These are phyloP conservation scores for Eremothecium cymbalariae DNA, from an alignment of 1,139 yeast species.

Conservation along the genomic window DNA sequence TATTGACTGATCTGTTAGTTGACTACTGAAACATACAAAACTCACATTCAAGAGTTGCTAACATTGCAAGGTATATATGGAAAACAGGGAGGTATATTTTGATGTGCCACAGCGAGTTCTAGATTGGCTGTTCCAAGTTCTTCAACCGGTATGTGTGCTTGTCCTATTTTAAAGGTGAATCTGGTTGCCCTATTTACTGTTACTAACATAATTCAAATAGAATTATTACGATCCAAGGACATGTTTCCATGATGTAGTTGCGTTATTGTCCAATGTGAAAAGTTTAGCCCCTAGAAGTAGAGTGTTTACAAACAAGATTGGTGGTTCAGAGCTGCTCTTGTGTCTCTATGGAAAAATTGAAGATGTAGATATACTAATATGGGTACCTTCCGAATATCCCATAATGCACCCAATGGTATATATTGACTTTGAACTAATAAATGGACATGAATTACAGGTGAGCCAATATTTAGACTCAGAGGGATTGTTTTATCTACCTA, in stretches of 20 bases:
- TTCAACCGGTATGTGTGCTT: slow-evolving; percentile 37
- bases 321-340: slow-evolving; percentile 51
- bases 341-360: slow-evolving; percentile 53
- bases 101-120: slow-evolving; percentile 39
- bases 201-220: slow-evolving; percentile 28
- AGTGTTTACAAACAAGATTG: slow-evolving; percentile 54
- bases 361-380: slow-evolving; percentile 55
- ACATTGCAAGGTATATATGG: no score
- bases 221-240: slow-evolving; percentile 43
- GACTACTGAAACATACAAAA: no score
- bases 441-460: slow-evolving; percentile 44
- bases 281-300: slow-evolving; percentile 62
- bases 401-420: slow-evolving; percentile 50
- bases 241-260: slow-evolving; percentile 55
- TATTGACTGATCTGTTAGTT: no score
- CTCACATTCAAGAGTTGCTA: no score
- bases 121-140: slow-evolving; percentile 50
- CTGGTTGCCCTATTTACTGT: neutral
- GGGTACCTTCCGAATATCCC: slow-evolving; percentile 75
- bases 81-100: no score
- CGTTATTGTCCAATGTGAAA: slow-evolving; percentile 42
- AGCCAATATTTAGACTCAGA: slow-evolving; percentile 66
- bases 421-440: slow-evolving; percentile 43
- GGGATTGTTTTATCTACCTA: slow-evolving; percentile 69
- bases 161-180: neutral